Evolutionary conservation across 2,329 filamentous ascomycete species (phyloP), one percentile per base, ranked within the genome.

Genomic region (Macrophomina tecta): DNA sequence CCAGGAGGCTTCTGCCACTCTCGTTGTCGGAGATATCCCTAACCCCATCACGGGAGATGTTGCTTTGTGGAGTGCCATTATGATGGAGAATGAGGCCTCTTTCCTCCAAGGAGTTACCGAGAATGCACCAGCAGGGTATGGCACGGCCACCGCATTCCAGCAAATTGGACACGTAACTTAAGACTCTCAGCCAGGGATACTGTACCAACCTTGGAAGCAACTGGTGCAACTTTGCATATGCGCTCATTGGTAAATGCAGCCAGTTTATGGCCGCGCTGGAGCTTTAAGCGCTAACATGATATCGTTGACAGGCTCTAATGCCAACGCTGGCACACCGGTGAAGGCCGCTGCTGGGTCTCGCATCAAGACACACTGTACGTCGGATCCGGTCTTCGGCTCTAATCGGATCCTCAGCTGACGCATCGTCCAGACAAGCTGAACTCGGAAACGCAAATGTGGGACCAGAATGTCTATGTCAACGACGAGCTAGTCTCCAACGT

Each of bases 51-150:
- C 69, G 5, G 72, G 72, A n/a, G 69, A 73, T 64, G 69, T 68
- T 66, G 70, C 72, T 1, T 65, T 72, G 23, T 73, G 72, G 72
- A 72, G 69, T 66, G 71, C 70, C 48, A 72, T 73, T 42, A 71
- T 72, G 69, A 72, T 71, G 68, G 71, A 72, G 16, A 68, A 71
- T 42, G n/a, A 69, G 32, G 68, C 70, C 49, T 56, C 53, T n/a
- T 73, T 73, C 45, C 69, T 72, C 12, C 72, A 73, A 61, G 72
- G 72, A 18, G 69, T 73, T n/a, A 72, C 70, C 12, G 70, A 72
- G 52, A 70, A 71, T 38, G 70, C 69, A 14, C 68, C 49, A 9
- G 49, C 11, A 16, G 49, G 49, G 28, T 52, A 52, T 30, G 23
- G 12, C 11, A 28, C 2, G 36, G 36, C 36, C 11, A 2, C 1